Evolutionary conservation across 495 filamentous ascomycete species (phyloP).

Genomic region (Daldinia loculata): DNA sequence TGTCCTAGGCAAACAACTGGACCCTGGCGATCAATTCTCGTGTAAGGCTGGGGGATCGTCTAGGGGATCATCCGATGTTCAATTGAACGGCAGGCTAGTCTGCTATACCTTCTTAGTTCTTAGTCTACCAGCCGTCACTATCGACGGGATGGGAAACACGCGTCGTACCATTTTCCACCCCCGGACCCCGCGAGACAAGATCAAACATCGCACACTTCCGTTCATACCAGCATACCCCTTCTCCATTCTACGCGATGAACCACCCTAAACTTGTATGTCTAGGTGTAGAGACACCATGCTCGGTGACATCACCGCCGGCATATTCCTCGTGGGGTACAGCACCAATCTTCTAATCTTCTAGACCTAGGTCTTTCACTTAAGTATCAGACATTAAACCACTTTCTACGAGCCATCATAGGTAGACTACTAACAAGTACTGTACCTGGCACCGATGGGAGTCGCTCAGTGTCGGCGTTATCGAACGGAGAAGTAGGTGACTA

Average conservation of each 20-base stretch:
- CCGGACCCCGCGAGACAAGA: background rate
- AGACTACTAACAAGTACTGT: background rate
- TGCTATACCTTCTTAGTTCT: background rate
- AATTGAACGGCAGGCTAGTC: background rate
- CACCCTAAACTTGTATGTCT: background rate
- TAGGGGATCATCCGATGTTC: constrained; percentile 6
- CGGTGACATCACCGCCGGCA: constrained; percentile 31
- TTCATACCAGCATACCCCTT: background rate
- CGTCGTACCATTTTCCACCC: background rate
- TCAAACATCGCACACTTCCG: background rate
- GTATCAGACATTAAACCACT: background rate
- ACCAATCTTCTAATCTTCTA: constrained; percentile 12
- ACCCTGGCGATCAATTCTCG: constrained; percentile 37
- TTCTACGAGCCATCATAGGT: background rate
- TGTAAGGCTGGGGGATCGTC: constrained; percentile 27
- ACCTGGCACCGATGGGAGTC: background rate
- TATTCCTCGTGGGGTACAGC: constrained; percentile 23
- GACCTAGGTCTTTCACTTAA: constrained; percentile 5
- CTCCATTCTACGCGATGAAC: background rate
- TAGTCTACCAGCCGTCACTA: background rate
- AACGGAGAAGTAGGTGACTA: background rate
- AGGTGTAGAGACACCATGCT: constrained; percentile 4
- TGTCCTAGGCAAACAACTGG: constrained; percentile 18
- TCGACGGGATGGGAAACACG: background rate
- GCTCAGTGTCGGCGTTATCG: background rate